Evolutionary conservation across 176 grass and related monocot species (phyloP).

Genomic region (Oryza officinalis): DNA sequence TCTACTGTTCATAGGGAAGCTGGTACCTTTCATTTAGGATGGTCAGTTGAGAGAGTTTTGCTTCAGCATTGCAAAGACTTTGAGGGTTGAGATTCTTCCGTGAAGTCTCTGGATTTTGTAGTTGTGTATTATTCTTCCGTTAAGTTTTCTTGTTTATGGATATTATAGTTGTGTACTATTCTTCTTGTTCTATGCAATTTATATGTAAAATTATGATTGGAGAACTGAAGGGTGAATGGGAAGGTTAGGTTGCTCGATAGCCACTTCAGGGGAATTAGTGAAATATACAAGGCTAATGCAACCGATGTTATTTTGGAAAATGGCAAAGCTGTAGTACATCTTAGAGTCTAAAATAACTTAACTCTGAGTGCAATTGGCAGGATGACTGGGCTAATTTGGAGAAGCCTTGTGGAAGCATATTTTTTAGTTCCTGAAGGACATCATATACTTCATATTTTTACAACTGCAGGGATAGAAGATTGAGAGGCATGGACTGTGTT

Average conservation of each 20-base stretch:
- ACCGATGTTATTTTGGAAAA: too few relatives aligned
- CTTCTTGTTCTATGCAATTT: background rate
- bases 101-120: slow-evolving; percentile 43
- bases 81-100: slow-evolving; percentile 50
- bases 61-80: slow-evolving; percentile 30
- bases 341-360: slow-evolving; percentile 1
- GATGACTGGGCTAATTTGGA: slow-evolving; percentile 84
- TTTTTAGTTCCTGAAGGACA: slow-evolving; percentile 73
- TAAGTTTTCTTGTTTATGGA: background rate
- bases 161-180: too few relatives aligned
- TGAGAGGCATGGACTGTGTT: slow-evolving; percentile 40
- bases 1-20: slow-evolving; percentile 44
- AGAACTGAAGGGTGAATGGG: background rate
- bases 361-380: slow-evolving; percentile 35
- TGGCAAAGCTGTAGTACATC: background rate
- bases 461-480: slow-evolving; percentile 35
- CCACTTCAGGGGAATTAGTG: background rate
- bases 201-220: background rate
- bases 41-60: slow-evolving; percentile 43
- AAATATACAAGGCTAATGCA: too few relatives aligned
- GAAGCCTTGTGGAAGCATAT: slow-evolving; percentile 86
- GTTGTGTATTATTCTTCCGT: background rate
- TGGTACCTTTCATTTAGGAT: slow-evolving; percentile 45
- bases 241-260: background rate
- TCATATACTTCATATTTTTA: slow-evolving; percentile 96